Conservation (phyloP, 805 yeast genomes). For the Candida glaebosa region DNA sequence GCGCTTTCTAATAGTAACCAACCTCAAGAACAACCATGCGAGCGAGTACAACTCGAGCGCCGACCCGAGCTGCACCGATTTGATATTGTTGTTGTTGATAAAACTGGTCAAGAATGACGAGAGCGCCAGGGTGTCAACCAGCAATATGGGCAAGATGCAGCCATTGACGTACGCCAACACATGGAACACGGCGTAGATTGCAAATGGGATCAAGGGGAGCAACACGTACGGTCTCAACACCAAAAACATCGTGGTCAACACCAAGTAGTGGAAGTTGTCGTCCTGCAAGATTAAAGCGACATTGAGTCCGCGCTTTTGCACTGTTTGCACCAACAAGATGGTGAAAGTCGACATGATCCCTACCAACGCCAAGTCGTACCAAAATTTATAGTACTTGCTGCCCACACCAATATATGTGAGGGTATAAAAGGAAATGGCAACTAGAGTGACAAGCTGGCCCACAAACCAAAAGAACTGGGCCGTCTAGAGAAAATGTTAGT, state of each 20-base stretch:
- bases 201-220: slow-evolving; percentile 68
- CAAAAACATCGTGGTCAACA: slow-evolving; percentile 47
- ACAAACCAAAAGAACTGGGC: slow-evolving; percentile 77
- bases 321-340: slow-evolving; percentile 62
- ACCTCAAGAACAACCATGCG: slow-evolving; percentile 44
- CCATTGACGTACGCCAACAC: slow-evolving; percentile 66
- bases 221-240: slow-evolving; percentile 55
- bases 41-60: slow-evolving; percentile 43
- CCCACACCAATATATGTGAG: slow-evolving; percentile 33
- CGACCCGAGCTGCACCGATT: slow-evolving; percentile 38
- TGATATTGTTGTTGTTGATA: slow-evolving; percentile 31
- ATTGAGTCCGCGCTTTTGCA: slow-evolving; percentile 27
- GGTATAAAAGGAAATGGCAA: slow-evolving; percentile 26
- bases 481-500: slow-evolving; percentile 30
- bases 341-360: slow-evolving; percentile 74
- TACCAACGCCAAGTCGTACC: slow-evolving; percentile 59
- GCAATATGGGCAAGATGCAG: slow-evolving; percentile 59
- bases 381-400: slow-evolving; percentile 20
- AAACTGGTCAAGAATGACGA: slow-evolving; percentile 39
- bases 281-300: slow-evolving; percentile 30
- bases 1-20: slow-evolving; percentile 56
- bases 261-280: slow-evolving; percentile 73
- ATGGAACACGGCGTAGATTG: slow-evolving; percentile 79
- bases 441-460: slow-evolving; percentile 36
- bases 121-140: slow-evolving; percentile 31